phyloP scores from a whole-genome alignment of 2,329 filamentous ascomycete species.

The Paecilomyces variotii region DNA sequence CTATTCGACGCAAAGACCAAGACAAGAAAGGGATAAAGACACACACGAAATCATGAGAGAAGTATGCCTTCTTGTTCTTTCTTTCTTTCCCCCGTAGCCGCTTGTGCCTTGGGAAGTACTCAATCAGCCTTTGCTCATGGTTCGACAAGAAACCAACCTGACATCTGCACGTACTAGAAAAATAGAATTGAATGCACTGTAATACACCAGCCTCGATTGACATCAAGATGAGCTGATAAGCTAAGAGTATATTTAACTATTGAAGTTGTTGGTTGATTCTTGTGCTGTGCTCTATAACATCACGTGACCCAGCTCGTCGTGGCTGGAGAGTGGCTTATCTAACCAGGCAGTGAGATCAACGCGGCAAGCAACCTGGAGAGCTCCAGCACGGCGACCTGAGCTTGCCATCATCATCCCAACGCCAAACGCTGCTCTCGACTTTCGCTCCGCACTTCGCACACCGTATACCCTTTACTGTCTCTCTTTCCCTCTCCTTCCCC shows the following conservation, averaged over 20 bases:
- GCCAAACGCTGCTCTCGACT: background rate
- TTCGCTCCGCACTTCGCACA: background rate
- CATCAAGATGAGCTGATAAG: too few species aligned
- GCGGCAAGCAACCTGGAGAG: background rate
- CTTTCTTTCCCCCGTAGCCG: background rate
- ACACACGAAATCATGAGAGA: background rate
- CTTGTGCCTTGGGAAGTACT: slow-evolving; percentile 8
- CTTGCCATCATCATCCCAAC: background rate
- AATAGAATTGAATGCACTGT: too few species aligned
- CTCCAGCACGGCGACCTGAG: background rate
- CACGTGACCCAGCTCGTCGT: background rate
- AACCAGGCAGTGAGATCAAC: background rate
- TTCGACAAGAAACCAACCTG: too few species aligned
- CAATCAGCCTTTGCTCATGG: slow-evolving; percentile 6
- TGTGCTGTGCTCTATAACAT: background rate
- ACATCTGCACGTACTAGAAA: too few species aligned
- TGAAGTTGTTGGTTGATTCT: too few species aligned
- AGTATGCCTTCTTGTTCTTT: background rate
- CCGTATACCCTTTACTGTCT: background rate
- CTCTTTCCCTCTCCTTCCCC: background rate
- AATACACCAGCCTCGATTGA: too few species aligned
- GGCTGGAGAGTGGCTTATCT: background rate
- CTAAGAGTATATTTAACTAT: too few species aligned
- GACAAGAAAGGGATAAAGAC: background rate
- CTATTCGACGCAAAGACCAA: background rate